Conservation (phyloP, 257 asterid genomes). For the Avicennia marina region DNA sequence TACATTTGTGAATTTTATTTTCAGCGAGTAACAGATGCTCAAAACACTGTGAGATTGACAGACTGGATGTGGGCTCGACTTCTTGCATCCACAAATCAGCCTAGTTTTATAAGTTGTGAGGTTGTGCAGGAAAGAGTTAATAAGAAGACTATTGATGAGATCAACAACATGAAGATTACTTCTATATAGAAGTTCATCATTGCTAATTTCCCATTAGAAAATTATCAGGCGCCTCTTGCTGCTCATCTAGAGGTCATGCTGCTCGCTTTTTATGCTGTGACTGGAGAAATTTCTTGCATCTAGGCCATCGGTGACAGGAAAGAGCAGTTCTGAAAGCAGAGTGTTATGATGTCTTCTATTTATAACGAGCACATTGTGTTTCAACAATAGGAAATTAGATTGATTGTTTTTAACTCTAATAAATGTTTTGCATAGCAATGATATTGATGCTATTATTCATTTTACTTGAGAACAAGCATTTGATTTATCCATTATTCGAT, state of each 20-base stretch:
- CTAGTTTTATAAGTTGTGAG: slow-evolving; percentile 56
- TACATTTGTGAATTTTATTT: slow-evolving; percentile 14
- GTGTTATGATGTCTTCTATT: neutral
- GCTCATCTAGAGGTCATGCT: neutral
- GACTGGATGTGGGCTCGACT: slow-evolving; percentile 98
- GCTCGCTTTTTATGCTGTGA: neutral
- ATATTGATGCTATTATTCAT: neutral
- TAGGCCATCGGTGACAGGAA: neutral
- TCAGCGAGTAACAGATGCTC: slow-evolving; percentile 83
- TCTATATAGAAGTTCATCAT: slow-evolving; percentile 36
- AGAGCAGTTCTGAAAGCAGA: neutral
- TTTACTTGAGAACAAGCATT: neutral
- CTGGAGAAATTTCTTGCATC: neutral
- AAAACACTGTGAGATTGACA: slow-evolving; percentile 61
- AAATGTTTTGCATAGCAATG: neutral
- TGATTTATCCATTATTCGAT: neutral
- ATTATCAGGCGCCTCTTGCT: neutral
- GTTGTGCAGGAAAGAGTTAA: slow-evolving; percentile 38
- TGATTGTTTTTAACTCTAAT: neutral
- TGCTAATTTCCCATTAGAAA: neutral
- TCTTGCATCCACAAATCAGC: slow-evolving; percentile 90
- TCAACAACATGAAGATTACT: slow-evolving; percentile 44
- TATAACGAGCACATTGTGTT: neutral
- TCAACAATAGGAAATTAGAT: neutral
- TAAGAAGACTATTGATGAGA: slow-evolving; percentile 42